Base-by-base conservation (phyloP, 495 filamentous ascomycete species). In the Podospora australis region DNA sequence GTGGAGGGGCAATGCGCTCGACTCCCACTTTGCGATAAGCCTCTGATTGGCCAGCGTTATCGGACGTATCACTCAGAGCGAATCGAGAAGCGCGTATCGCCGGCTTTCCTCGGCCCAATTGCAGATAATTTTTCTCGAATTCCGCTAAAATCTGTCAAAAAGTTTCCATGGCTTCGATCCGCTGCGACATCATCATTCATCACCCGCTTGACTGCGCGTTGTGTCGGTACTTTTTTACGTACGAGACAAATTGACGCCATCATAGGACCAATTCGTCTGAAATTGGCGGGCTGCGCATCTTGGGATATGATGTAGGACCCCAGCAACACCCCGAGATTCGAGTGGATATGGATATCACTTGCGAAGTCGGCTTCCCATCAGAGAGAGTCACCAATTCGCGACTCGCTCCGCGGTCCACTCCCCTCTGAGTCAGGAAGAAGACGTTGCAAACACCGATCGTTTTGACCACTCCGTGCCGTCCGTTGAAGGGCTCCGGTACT, bases 91-190 rank as follows among this genome's bases (percentile, higher is more conserved):
- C 61, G 61, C 52, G 40, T 64, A 62, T 17, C 35, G 5, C 13
- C 60, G 60, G 60, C 48, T 63, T 55, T 42, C 43, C 38, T 8
- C 61, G 61, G 61, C 46, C 58, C 55, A 59, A 43, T 56, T 35
- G 52, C 16, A n/a, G 24, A 7, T 6, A 16, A 16, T n/a, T 23
- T 28, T 43, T 1, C 20, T 23, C 21, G 17, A 28, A 24, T 26
- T 43, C 40, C 40, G 40, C 10, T 36, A 39, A 51, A 52, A 25
- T 36, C 32, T 19, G 22, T 14, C n/a, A 35, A 17, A 30, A 19
- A 34, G 13, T 39, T 56, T 51, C 56, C 46, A 49, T 28, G 3
- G 16, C 26, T 40, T 36, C n/a, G n/a, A n/a, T n/a, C 23, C 34
- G 26, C 14, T 16, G 4, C 29, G 2, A 44, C 7, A 24, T 24